phyloP scores from a whole-genome alignment of 2,329 filamentous ascomycete genomes.

The Aureobasidium sp. region DNA sequence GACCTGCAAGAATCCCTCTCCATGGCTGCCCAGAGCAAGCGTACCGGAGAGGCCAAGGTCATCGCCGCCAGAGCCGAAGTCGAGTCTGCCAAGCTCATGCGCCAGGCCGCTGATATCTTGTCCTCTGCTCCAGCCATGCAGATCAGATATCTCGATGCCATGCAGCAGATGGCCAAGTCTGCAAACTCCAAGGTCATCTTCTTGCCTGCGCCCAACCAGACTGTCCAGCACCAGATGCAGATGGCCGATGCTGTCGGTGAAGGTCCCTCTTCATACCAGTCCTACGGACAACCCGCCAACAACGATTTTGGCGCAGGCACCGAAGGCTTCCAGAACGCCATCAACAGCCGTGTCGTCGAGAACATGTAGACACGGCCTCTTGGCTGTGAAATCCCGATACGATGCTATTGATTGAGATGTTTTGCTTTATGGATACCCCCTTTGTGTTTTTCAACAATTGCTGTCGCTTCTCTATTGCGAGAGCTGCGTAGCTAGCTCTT shows the following conservation, averaged over 20 bases:
- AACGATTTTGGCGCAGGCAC: slow-evolving; percentile 34
- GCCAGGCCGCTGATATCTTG: slow-evolving; percentile 84
- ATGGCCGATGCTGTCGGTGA: slow-evolving; percentile 48
- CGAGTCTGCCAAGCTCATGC: slow-evolving; percentile 89
- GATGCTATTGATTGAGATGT: neutral
- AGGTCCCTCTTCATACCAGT: slow-evolving; percentile 45
- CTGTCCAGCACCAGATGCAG: slow-evolving; percentile 48
- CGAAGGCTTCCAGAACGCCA: slow-evolving; percentile 65
- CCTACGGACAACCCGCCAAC: slow-evolving; percentile 19
- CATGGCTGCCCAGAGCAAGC: slow-evolving; percentile 98
- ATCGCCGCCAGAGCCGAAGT: slow-evolving; percentile 96
- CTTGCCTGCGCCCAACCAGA: slow-evolving; percentile 57
- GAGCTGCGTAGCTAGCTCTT: neutral
- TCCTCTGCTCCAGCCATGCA: slow-evolving; percentile 94
- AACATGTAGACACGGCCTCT: slow-evolving; percentile 54
- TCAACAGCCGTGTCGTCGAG: slow-evolving; percentile 77
- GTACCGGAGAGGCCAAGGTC: slow-evolving; percentile 96
- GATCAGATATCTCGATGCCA: slow-evolving; percentile 94
- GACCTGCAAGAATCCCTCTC: slow-evolving; percentile 93
- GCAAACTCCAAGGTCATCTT: slow-evolving; percentile 86
- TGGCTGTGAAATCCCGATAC: neutral
- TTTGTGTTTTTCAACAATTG: neutral
- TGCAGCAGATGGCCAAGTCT: slow-evolving; percentile 97
- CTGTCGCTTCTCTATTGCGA: neutral
- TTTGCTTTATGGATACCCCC: slow-evolving; percentile 8